Evolutionary conservation across 768 basidiomycete genomes (phyloP).

Genomic region (Baorangia bicolor): DNA sequence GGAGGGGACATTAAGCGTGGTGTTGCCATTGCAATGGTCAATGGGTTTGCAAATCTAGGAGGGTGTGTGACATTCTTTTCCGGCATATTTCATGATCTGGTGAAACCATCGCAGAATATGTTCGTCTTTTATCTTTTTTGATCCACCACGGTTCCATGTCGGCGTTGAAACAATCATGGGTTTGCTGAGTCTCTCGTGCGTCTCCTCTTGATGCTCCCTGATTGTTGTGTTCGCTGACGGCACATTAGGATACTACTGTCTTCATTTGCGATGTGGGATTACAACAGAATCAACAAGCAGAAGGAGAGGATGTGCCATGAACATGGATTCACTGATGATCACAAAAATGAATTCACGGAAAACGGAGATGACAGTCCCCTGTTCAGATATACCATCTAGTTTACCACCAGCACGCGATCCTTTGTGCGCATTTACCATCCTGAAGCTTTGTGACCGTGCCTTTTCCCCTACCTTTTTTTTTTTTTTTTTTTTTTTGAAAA

Average conservation of each 20-base stretch:
- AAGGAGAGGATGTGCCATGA: constrained; percentile 44
- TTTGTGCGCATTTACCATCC: not conserved
- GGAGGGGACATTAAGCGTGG: constrained; percentile 54
- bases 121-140: constrained; percentile 40
- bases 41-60: constrained; percentile 55
- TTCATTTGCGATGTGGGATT: constrained; percentile 44
- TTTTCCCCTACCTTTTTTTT: not conserved
- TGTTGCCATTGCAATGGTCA: constrained; percentile 50
- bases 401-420: not conserved
- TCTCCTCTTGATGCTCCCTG: constrained; percentile 5
- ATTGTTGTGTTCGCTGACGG: constrained; percentile 28
- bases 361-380: constrained; percentile 54
- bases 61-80: constrained; percentile 36
- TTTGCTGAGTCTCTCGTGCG: constrained; percentile 26
- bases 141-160: constrained; percentile 36
- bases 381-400: constrained; percentile 41
- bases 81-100: not conserved
- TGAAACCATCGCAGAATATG: constrained; percentile 31
- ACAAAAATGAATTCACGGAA: constrained; percentile 40
- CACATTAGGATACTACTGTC: constrained; percentile 37
- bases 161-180: constrained; percentile 33
- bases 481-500: too few species aligned
- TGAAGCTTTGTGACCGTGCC: not conserved
- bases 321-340: constrained; percentile 41
- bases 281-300: constrained; percentile 44